Evolutionary conservation across 2,329 filamentous ascomycete genomes (phyloP).

Genomic region (Fusarium agapanthi): DNA sequence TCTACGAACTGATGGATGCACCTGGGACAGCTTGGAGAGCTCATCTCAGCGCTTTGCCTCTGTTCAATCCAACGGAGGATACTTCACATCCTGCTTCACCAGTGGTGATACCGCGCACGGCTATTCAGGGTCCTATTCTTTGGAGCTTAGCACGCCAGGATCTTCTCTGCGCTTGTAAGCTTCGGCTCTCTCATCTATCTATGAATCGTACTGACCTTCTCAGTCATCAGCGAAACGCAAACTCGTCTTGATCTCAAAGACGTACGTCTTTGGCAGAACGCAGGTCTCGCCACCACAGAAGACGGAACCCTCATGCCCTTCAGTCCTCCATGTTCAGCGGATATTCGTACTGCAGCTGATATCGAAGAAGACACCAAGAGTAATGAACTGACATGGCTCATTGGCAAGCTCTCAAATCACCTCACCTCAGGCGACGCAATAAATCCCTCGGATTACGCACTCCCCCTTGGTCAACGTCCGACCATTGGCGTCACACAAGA

Average conservation of each 20-base stretch:
- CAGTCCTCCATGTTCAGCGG: slow-evolving; percentile 50
- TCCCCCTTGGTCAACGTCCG: slow-evolving; percentile 27
- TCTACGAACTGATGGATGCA: slow-evolving; percentile 74
- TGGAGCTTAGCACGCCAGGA: slow-evolving; percentile 38
- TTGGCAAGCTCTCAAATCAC: slow-evolving; percentile 73
- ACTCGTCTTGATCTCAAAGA: slow-evolving; percentile 64
- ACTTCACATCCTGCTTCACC: slow-evolving; percentile 3
- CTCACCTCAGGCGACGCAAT: slow-evolving; percentile 65
- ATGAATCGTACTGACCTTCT: neutral
- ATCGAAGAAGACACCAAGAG: slow-evolving; percentile 71
- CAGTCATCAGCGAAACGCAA: slow-evolving; percentile 38
- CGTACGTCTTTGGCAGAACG: slow-evolving; percentile 69
- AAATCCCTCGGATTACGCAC: slow-evolving; percentile 40
- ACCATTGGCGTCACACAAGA: slow-evolving; percentile 35
- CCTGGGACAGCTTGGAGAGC: slow-evolving; percentile 70
- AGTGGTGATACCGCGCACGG: slow-evolving; percentile 26
- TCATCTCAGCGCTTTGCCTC: slow-evolving; percentile 72
- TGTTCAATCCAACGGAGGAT: slow-evolving; percentile 59
- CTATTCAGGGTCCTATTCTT: slow-evolving; percentile 36
- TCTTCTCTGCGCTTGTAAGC: slow-evolving; percentile 30
- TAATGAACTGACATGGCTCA: slow-evolving; percentile 72
- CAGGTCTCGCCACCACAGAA: slow-evolving; percentile 61
- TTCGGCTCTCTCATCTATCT: rapidly evolving
- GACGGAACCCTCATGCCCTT: slow-evolving; percentile 33
- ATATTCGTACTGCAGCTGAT: slow-evolving; percentile 54